Evolutionary conservation across 1,284 basidiomycete genomes (phyloP).

Genomic region (Puccinia coronata): DNA sequence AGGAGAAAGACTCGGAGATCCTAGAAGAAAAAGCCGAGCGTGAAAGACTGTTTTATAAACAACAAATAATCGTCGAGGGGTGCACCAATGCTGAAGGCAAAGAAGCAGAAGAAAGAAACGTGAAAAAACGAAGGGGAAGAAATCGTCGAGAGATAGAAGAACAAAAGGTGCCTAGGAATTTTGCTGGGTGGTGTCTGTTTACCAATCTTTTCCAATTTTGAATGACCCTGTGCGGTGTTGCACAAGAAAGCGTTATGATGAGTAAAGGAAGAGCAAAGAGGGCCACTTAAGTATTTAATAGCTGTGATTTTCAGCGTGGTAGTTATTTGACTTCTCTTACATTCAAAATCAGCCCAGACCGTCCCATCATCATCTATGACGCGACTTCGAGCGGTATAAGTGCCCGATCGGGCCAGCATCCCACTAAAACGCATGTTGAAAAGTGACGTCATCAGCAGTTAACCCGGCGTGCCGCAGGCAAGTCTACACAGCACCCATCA

Average conservation of each 20-base stretch:
- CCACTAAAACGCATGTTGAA: constrained; percentile 59
- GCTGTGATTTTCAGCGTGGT: not conserved
- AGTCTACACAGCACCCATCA: not conserved
- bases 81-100: not conserved
- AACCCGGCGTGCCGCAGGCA: not conserved
- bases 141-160: not conserved
- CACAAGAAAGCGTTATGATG: not conserved
- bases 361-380: constrained; percentile 79
- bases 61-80: not conserved
- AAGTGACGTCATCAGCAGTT: not conserved
- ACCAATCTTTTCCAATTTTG: constrained; percentile 54
- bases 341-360: constrained; percentile 57
- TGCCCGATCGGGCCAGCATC: constrained; percentile 73
- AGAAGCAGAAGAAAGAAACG: not conserved
- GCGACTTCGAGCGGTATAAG: constrained; percentile 73
- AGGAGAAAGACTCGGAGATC: no score
- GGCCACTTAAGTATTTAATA: not conserved
- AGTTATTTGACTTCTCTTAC: not conserved
- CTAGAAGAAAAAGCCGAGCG: no score
- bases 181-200: not conserved
- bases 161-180: not conserved
- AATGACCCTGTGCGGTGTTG: constrained; percentile 50
- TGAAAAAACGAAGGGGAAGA: not conserved
- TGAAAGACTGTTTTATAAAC: no score
- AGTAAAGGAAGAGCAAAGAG: not conserved